Evolutionary conservation across 2,329 filamentous ascomycete species (phyloP), one percentile per base, ranked within the genome.

Genomic region (Hypoxylon sp.): DNA sequence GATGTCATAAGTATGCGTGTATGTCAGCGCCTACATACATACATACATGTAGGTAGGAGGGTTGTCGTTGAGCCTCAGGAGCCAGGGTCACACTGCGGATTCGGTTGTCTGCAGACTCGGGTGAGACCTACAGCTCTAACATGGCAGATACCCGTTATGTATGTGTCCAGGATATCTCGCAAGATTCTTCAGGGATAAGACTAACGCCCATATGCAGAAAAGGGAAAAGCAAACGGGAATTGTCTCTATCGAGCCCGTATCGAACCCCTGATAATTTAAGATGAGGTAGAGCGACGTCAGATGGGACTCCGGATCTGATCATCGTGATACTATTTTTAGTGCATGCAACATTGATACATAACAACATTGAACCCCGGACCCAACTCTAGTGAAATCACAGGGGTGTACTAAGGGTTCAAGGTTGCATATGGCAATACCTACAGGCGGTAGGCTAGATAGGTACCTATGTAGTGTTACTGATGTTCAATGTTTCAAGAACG

Each of bases 331-430:
- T 56, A 51, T 51, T 14, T 59, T 44, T 56, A 55, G 50, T 26
- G 26, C 51, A 24, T 52, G 59, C 36, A 57, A 42, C 33, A 48
- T 44, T 52, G 36, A 55, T 28, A n/a, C n/a, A n/a, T n/a, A 51
- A 48, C 30, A 14, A 9, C 18, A n/a, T n/a, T n/a, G n/a, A n/a
- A n/a, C 24, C 60, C 14, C 24, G 30, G 53, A 30, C n/a, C 57
- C 22, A 44, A 53, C 53, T 52, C 57, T 46, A 46, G 20, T 38
- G 36, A 60, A 51, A 63, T 59, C 40, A 59, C 28, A 49, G 59
- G 54, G 54, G 48, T 56, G n/a, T 64, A 67, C 24, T 61, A 50
- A 45, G 42, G 46, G n/a, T n/a, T n/a, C n/a, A n/a, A n/a, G n/a
- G n/a, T n/a, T n/a, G n/a, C n/a, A n/a, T n/a, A n/a, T n/a, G n/a